Evolutionary conservation across 257 asterid species (phyloP), one percentile per base, ranked within the genome.

Genomic region (Nicotiana obtusifolia): DNA sequence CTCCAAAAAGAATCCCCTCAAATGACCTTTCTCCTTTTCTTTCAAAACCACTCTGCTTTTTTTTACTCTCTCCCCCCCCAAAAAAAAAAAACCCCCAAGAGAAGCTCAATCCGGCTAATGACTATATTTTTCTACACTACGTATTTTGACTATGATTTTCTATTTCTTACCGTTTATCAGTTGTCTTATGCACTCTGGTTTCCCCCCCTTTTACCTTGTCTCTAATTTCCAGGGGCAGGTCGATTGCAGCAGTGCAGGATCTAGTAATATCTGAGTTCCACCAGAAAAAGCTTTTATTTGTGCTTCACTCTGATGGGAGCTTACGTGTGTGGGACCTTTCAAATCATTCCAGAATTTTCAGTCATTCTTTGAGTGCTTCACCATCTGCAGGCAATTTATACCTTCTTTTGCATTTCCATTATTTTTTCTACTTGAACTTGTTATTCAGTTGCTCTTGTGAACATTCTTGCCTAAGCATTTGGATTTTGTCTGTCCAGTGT

Each of bases 261-360:
- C 84, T 95, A 77, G 91, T 85, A 61, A 83, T 92, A 78, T 87
- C 90, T 53, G 97, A 86, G 85, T 86, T 90, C 85, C 87, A 85
- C 62, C 90, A 88, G 82, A 89, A 88, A 76, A 86, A 88, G 80
- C 85, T 91, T 84, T 91, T 94, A 57, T 92, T 91, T 82, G 97
- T 89, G 81, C 98, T 95, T 86, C 93, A 95, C 86, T 91, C 97
- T 88, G 98, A 94, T 89, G 98, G 99, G 62, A 85, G 64, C 86
- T 88, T 95, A 82, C 91, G 96, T 56, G 94, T 91, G 57, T 95
- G 99, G 99, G 95, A 92, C 87, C 89, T 91, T 84, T 79, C 83
- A 52, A 87, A 82, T 84, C 89, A 80, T 80, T 79, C 82, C 84
- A 94, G 87, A 88, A 85, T 95, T 88, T 89, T 92, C 84, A 84